Conservation (phyloP, 495 filamentous ascomycete species). For the Aspergillus bertholletiae region DNA sequence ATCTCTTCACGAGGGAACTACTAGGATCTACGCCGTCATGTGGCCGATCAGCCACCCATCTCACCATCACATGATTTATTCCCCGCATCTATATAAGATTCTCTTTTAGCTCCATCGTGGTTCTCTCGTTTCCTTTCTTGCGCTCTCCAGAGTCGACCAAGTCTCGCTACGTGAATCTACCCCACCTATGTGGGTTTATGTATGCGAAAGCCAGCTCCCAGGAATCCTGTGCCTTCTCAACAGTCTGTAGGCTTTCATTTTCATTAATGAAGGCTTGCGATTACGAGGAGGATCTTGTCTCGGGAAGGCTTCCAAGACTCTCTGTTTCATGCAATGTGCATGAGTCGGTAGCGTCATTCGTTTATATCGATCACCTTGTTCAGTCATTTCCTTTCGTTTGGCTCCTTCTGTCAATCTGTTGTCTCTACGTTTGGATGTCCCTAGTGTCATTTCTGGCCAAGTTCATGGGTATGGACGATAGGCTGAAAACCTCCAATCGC, state of each 20-base stretch:
- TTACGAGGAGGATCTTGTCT: conserved; percentile 21
- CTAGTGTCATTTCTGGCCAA: conserved; percentile 17
- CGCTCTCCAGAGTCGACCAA: conserved; percentile 41
- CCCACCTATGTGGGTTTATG: conserved; percentile 19
- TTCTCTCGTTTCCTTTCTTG: conserved; percentile 17
- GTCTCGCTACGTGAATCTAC: conserved; percentile 24
- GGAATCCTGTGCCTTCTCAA: conserved; percentile 12
- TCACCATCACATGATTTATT: conserved; percentile 15
- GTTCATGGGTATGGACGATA: conserved; percentile 16
- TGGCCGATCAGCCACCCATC: conserved; percentile 5
- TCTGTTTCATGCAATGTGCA: conserved; percentile 29
- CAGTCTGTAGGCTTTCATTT: conserved; percentile 5
- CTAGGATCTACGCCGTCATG: no score
- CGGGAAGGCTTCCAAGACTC: conserved; percentile 36
- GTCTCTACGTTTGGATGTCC: conserved; percentile 20
- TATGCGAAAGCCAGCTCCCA: conserved; percentile 28
- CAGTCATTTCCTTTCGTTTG: conserved; percentile 31
- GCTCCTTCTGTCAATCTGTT: conserved; percentile 28
- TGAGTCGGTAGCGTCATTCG: conserved; percentile 37
- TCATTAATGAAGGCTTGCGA: conserved; percentile 17
- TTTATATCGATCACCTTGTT: conserved; percentile 32
- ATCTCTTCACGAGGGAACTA: no score
- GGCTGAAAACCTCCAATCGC: conserved; percentile 34
- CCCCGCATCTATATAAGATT: conserved; percentile 3
- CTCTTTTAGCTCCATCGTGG: conserved; percentile 15